Evolutionary conservation across 108 stramenopile species (phyloP), one percentile per base, ranked within the genome.

Genomic region (Cyclotella baltica): DNA sequence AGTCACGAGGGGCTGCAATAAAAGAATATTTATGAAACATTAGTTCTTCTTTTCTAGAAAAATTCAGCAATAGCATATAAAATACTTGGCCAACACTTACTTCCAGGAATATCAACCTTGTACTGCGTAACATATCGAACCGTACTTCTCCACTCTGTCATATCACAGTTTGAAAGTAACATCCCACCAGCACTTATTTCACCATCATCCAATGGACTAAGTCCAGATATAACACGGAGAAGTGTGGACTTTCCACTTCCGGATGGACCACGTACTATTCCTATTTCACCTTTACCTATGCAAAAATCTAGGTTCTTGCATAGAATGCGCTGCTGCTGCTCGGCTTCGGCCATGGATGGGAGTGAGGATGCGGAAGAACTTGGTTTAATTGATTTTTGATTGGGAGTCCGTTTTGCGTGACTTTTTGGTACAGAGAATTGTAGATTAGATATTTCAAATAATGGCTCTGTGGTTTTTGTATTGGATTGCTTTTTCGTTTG

Each of bases 71-170:
- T n/a, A n/a, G n/a, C n/a, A n/a, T n/a, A n/a, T n/a, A n/a, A n/a
- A n/a, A n/a, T n/a, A n/a, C n/a, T n/a, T n/a, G n/a, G 35, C 25
- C 35, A 1, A 15, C 22, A 58, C 58, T 58, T 30, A 37, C 76
- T 83, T 5, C 83, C 83, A 2, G 83, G 83, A 5, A 83, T 59
- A 62, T 83, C 83, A 13, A 87, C 80, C 53, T 79, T 88, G 64
- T 84, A 68, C 75, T 96, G 96, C 10, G 91, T 78, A 5, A 97
- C 94, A 27, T 92, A 92, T 8, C 85, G 73, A 22, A 96, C 92
- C 48, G 38, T 31, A 38, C 22, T 62, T 63, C 28, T 58, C 35
- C 70, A 76, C 1, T 63, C 59, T 48, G 38, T 56, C 36, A 64
- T 66, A 29, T 73, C 70, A 31, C 78, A 73, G 56, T n/a, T 58